These are phyloP conservation scores for Apostasia ramifera DNA, from an alignment of 106 monocot species.

Conservation along the genomic window DNA sequence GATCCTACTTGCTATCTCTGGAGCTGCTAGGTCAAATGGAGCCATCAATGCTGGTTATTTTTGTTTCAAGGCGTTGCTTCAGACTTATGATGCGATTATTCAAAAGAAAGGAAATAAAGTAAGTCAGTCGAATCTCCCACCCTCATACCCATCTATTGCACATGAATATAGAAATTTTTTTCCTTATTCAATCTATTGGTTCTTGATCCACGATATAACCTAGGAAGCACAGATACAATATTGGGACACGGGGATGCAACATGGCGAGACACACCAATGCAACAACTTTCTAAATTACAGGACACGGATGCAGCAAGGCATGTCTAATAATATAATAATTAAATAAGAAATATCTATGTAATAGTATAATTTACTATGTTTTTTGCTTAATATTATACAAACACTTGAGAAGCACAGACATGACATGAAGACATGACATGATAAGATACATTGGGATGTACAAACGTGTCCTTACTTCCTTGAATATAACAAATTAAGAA, in stretches of 20 bases:
- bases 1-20: slow-evolving; percentile 54
- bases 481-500: too few relatives aligned
- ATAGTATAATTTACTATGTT: too few relatives aligned
- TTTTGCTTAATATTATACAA: too few relatives aligned
- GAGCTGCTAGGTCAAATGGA: slow-evolving; percentile 76
- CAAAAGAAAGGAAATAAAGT: slow-evolving; percentile 36
- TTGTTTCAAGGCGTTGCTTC: slow-evolving; percentile 43
- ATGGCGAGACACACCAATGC: neutral
- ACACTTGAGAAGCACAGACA: too few relatives aligned
- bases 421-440: too few relatives aligned
- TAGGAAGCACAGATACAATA: neutral
- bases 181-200: neutral
- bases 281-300: too few relatives aligned
- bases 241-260: neutral
- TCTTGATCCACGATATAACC: slow-evolving; percentile 1
- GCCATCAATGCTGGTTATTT: slow-evolving; percentile 78
- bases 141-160: neutral
- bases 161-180: neutral
- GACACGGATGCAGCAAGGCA: too few relatives aligned
- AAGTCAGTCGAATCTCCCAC: slow-evolving; percentile 1
- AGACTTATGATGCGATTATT: slow-evolving; percentile 29
- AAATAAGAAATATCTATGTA: too few relatives aligned
- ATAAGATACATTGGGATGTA: too few relatives aligned
- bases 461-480: too few relatives aligned
- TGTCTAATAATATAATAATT: too few relatives aligned